phyloP scores from a whole-genome alignment of 805 yeast genomes.

The Lachancea cidri region DNA sequence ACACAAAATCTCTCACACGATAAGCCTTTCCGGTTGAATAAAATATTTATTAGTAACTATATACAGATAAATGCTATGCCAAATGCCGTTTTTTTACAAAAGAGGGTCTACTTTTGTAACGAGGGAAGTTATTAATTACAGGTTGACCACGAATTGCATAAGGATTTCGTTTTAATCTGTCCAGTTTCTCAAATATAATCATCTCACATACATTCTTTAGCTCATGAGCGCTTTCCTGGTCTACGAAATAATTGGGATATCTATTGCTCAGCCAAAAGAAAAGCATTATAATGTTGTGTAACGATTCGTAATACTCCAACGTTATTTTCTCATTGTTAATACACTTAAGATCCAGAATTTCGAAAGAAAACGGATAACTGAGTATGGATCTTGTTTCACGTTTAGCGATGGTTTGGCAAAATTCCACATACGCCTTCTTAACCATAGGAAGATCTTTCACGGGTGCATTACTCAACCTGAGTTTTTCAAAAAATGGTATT shows the following conservation, averaged over 20 bases:
- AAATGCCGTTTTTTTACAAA: constrained; percentile 1
- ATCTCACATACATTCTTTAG: constrained; percentile 64
- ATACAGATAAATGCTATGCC: background rate
- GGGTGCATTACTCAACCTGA: constrained; percentile 60
- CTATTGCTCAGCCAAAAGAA: constrained; percentile 86
- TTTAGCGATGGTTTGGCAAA: constrained; percentile 50
- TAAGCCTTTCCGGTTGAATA: no score
- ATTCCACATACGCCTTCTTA: constrained; percentile 40
- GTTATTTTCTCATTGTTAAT: constrained; percentile 22
- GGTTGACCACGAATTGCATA: constrained; percentile 13
- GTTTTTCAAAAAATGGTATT: constrained; percentile 51
- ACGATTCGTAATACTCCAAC: constrained; percentile 44
- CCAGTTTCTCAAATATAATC: constrained; percentile 38
- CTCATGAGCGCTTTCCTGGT: constrained; percentile 66
- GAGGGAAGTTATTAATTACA: no score
- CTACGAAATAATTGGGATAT: constrained; percentile 77
- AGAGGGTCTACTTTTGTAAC: background rate
- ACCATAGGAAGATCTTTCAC: constrained; percentile 38
- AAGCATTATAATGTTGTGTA: constrained; percentile 61
- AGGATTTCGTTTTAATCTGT: constrained; percentile 29
- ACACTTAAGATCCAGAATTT: constrained; percentile 22
- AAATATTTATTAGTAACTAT: background rate
- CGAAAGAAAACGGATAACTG: constrained; percentile 40
- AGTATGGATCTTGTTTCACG: constrained; percentile 51
- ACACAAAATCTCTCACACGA: no score